Percentiles rank a stretch among this genome's conserved stretches.
phyloP scores from a whole-genome alignment of 495 filamentous ascomycete genomes.

The Thermothielavioides terrestris region DNA sequence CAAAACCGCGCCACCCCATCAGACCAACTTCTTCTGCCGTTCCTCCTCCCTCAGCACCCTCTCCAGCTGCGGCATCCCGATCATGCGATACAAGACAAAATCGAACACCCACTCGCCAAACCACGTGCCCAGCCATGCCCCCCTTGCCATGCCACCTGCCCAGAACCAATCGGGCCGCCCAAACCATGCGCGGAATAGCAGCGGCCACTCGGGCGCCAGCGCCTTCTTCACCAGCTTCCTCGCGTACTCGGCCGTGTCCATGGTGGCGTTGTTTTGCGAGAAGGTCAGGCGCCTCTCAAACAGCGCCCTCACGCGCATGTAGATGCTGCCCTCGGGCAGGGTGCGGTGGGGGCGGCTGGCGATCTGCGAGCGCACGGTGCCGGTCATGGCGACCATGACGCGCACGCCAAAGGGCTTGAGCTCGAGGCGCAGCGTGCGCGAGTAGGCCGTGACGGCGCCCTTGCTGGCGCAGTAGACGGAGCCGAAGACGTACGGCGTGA shows the following conservation, averaged over 20 bases:
- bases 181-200: conserved; percentile 31
- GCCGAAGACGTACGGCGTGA: conserved; percentile 40
- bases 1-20: background rate
- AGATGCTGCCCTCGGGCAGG: conserved; percentile 35
- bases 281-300: conserved; percentile 39
- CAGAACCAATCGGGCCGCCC: conserved; percentile 43
- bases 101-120: conserved; percentile 40
- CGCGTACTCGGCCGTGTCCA: conserved; percentile 34
- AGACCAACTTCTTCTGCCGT: conserved; percentile 26
- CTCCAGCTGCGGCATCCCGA: conserved; percentile 33
- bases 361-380: conserved; percentile 41
- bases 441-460: conserved; percentile 42
- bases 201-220: conserved; percentile 27
- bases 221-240: conserved; percentile 28
- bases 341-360: conserved; percentile 29
- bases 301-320: conserved; percentile 29
- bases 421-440: conserved; percentile 46
- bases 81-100: conserved; percentile 26
- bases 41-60: conserved; percentile 27
- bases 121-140: conserved; percentile 23
- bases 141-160: conserved; percentile 30
- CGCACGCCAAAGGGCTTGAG: conserved; percentile 47
- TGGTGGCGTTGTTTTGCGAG: conserved; percentile 35
- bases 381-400: conserved; percentile 45
- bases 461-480: conserved; percentile 47